Conservation (phyloP, 2,329 filamentous ascomycete genomes). For the Pseudopithomyces chartarum region DNA sequence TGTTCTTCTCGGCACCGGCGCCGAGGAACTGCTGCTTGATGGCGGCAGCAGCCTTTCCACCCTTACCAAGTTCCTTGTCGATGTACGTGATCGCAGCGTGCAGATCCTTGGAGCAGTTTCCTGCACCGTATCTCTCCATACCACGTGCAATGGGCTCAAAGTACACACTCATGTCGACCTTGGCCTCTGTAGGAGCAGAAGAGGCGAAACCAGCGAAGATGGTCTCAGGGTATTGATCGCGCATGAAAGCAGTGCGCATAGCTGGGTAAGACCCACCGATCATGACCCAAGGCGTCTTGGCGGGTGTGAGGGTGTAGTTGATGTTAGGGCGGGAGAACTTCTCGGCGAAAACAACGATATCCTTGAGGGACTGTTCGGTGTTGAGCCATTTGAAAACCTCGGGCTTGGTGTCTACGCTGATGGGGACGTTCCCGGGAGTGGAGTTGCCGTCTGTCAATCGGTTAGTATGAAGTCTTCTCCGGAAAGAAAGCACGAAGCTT, state of each 20-base stretch:
- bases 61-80: slow-evolving; percentile 50
- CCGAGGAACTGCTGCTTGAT: slow-evolving; percentile 58
- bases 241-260: slow-evolving; percentile 47
- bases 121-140: slow-evolving; percentile 47
- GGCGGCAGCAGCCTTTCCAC: slow-evolving; percentile 35
- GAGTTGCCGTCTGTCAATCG: slow-evolving; percentile 45
- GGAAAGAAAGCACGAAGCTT: slow-evolving; percentile 3
- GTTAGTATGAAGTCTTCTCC: slow-evolving; percentile 3
- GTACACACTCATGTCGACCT: slow-evolving; percentile 57
- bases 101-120: slow-evolving; percentile 57
- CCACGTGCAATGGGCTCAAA: slow-evolving; percentile 56
- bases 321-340: slow-evolving; percentile 45
- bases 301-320: slow-evolving; percentile 39
- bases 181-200: slow-evolving; percentile 51
- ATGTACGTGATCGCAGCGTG: slow-evolving; percentile 56
- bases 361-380: slow-evolving; percentile 49
- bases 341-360: slow-evolving; percentile 47
- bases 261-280: slow-evolving; percentile 45
- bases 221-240: slow-evolving; percentile 44
- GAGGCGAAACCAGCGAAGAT: slow-evolving; percentile 45
- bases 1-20: slow-evolving; percentile 51
- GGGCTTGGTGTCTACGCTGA: slow-evolving; percentile 37
- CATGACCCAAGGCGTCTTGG: slow-evolving; percentile 46
- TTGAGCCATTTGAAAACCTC: slow-evolving; percentile 44
- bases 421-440: slow-evolving; percentile 30